Evolutionary conservation across 352 stramenopile species (phyloP).

Genomic region (Pythium sp.): DNA sequence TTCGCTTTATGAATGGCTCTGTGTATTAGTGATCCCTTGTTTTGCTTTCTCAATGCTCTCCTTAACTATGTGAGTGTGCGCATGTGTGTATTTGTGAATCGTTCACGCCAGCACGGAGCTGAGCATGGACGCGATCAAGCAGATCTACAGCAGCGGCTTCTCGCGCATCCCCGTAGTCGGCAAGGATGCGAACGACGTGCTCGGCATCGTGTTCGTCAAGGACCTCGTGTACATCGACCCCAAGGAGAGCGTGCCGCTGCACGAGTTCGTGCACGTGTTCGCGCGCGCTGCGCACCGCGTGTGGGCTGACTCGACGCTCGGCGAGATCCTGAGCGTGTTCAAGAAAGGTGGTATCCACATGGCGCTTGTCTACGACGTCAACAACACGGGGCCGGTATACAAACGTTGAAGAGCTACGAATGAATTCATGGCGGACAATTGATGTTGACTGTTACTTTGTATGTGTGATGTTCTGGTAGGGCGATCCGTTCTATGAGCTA

Average conservation of each 20-base stretch:
- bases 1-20: neutral
- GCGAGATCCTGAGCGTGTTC: constrained; percentile 73
- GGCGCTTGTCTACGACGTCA: constrained; percentile 74
- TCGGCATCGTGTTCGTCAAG: constrained; percentile 95
- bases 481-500: constrained; percentile 96
- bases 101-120: constrained; percentile 46
- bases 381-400: constrained; percentile 76
- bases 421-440: constrained; percentile 14
- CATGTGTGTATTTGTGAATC: constrained; percentile 23
- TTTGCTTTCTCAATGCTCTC: neutral
- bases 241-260: constrained; percentile 54
- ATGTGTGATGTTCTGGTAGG: constrained; percentile 20
- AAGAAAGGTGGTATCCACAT: constrained; percentile 71
- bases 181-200: constrained; percentile 95
- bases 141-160: constrained; percentile 90
- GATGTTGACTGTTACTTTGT: neutral
- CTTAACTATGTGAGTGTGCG: constrained; percentile 18
- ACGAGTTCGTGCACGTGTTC: constrained; percentile 92
- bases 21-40: neutral
- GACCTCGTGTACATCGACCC: constrained; percentile 87
- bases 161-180: constrained; percentile 95
- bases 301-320: constrained; percentile 63
- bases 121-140: constrained; percentile 56
- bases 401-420: constrained; percentile 26
- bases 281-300: constrained; percentile 67